Evolutionary conservation across 2,329 filamentous ascomycete genomes (phyloP).

Genomic region (Fusarium robinianum): DNA sequence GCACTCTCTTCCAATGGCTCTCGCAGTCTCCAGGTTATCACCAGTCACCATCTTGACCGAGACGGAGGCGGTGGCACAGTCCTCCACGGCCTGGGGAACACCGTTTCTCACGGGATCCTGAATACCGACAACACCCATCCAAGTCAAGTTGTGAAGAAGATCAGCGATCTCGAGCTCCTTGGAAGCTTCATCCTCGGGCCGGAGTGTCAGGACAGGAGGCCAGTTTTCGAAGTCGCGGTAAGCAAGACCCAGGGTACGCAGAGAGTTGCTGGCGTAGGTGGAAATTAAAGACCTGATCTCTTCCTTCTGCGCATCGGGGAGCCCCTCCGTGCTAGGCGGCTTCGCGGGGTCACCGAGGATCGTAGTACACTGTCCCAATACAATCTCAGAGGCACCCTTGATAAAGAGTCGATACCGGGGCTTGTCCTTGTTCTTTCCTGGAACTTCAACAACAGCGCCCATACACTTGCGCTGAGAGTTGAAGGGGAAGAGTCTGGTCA

Average conservation of each 20-base stretch:
- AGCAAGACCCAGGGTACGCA: slow-evolving; percentile 73
- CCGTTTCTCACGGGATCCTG: slow-evolving; percentile 68
- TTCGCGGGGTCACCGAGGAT: slow-evolving; percentile 59
- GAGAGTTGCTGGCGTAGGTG: slow-evolving; percentile 64
- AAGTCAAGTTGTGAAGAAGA: slow-evolving; percentile 49
- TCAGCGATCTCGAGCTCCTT: slow-evolving; percentile 53
- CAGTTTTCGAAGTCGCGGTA: slow-evolving; percentile 73
- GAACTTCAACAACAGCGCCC: slow-evolving; percentile 57
- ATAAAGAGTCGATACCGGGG: slow-evolving; percentile 53
- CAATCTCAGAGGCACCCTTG: slow-evolving; percentile 62
- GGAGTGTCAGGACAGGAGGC: slow-evolving; percentile 65
- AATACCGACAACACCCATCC: slow-evolving; percentile 61
- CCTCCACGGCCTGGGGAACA: slow-evolving; percentile 64
- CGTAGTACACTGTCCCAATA: slow-evolving; percentile 52
- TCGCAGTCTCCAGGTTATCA: slow-evolving; percentile 51
- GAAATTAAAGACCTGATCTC: slow-evolving; percentile 58
- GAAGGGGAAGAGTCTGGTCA: slow-evolving; percentile 57
- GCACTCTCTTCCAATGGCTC: slow-evolving; percentile 50
- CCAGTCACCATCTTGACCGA: slow-evolving; percentile 67
- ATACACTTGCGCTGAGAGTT: slow-evolving; percentile 60
- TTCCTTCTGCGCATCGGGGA: slow-evolving; percentile 52
- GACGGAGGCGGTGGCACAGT: slow-evolving; percentile 67
- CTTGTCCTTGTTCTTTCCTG: slow-evolving; percentile 35
- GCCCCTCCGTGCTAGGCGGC: slow-evolving; percentile 4
- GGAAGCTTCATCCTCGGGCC: slow-evolving; percentile 63